Evolutionary conservation across 192 early-diverging fungal species (phyloP).

Genomic region (Entophlyctis helioformis): DNA sequence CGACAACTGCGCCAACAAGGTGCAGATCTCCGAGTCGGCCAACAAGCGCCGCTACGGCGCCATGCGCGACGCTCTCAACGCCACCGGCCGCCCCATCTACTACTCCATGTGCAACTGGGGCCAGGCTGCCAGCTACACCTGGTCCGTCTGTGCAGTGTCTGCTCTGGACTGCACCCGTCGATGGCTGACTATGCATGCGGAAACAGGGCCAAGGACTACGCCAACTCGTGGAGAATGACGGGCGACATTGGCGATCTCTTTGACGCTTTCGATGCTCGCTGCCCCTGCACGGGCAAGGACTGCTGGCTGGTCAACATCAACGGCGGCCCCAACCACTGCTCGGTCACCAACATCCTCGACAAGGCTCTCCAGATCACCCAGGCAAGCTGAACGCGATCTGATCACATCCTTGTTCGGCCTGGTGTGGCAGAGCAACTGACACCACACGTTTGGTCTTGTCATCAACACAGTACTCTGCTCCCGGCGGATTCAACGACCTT

Average conservation of each 20-base stretch:
- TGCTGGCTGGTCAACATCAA: too few species aligned
- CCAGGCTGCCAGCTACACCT: constrained; percentile 19
- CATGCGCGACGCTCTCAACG: constrained; percentile 30
- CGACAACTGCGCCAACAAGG: constrained; percentile 43
- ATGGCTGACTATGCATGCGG: too few species aligned
- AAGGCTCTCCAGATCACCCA: constrained; percentile 2
- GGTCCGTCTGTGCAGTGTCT: too few species aligned
- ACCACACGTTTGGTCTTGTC: background rate
- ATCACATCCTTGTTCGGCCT: too few species aligned
- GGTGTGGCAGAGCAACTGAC: too few species aligned
- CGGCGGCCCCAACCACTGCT: constrained; percentile 11
- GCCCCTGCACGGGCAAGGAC: too few species aligned
- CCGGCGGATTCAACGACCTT: constrained; percentile 39
- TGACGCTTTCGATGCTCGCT: too few species aligned
- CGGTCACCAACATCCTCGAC: constrained; percentile 20
- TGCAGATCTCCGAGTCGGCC: too few species aligned
- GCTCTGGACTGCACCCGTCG: too few species aligned
- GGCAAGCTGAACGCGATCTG: too few species aligned
- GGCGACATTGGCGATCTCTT: constrained; percentile 16
- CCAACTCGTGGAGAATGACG: constrained; percentile 25
- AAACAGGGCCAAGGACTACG: constrained; percentile 20
- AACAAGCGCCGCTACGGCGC: too few species aligned
- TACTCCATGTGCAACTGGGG: constrained; percentile 41
- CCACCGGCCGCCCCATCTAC: constrained; percentile 28
- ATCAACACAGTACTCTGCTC: constrained; percentile 16